Evolutionary conservation across 2,329 filamentous ascomycete species (phyloP), one percentile per base, ranked within the genome.

Genomic region (Tolypocladium guangdongense): DNA sequence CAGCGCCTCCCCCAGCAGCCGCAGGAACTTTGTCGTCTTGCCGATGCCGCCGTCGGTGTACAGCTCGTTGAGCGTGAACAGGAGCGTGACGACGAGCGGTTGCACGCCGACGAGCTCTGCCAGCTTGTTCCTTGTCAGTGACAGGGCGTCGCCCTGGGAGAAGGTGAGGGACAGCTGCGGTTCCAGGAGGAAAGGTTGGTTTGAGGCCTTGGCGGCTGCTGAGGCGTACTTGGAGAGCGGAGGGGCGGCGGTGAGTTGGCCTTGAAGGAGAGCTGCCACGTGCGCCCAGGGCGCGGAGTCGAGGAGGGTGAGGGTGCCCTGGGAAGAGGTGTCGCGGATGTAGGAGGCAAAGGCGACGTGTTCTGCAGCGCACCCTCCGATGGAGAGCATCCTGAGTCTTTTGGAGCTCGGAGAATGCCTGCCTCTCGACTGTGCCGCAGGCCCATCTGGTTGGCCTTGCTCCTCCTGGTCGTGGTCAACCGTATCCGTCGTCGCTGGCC

Each of bases 61-160:
- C 0, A 99, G 82, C 71, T 99, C 93, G 68, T 97, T 97, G 48
- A 97, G 79, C 0, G 92, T 96, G 75, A 97, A 99, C 71, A 97
- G 82, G 14, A 97, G 72, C 0, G 91, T 96, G 16, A 95, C 74
- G 1, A 96, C 70, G 4, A 77, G 60, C 11, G 78, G 73, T 1
- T 65, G 43, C 18, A 56, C 41, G 7, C 66, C 64, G 0, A 73
- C 50, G 0, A 72, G 55, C 2, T 57, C 48, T 0, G 60, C 50
- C 33, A 82, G 62, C 4, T 66, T 60, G 2, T 60, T 58, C 58
- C 10, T 58, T 56, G 8, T 63, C 7, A 82, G 62, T 4, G 61
- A 58, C 2, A 86, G 71, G 7, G 76, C 69, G 62, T 86, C 77
- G 8, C 68, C 64, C 56, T 78, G 75, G 16, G 65, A 57, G 51